Percentiles rank a stretch among this genome's conserved stretches.
These are phyloP conservation scores for Fraxinus dipetala DNA, from an alignment of 305 asterid genomes.

Conservation along the genomic window DNA sequence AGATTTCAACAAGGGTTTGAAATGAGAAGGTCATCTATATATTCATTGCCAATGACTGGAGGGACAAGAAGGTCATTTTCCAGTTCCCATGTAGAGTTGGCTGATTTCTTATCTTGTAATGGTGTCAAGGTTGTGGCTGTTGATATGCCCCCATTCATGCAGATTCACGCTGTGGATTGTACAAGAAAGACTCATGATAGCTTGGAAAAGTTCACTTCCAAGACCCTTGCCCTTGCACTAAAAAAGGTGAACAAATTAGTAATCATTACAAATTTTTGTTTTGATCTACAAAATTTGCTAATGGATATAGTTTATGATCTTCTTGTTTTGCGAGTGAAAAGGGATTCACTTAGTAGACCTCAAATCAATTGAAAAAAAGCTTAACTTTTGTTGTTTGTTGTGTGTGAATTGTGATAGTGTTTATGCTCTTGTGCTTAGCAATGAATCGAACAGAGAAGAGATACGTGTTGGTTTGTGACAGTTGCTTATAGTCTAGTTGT, in stretches of 20 bases:
- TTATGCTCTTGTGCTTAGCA: background rate
- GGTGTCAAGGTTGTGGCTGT: conserved; percentile 86
- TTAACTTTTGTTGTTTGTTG: background rate
- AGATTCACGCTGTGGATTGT: conserved; percentile 82
- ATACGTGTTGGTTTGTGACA: background rate
- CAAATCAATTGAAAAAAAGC: background rate
- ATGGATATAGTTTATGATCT: background rate
- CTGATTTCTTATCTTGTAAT: conserved; percentile 51
- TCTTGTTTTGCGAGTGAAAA: background rate
- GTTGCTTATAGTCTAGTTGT: background rate
- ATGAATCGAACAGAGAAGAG: background rate
- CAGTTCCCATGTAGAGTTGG: conserved; percentile 65
- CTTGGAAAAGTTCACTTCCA: conserved; percentile 88
- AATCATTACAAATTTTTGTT: background rate
- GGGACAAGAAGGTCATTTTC: conserved; percentile 63
- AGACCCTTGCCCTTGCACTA: conserved; percentile 75
- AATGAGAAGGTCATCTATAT: conserved; percentile 33
- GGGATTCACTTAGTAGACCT: background rate
- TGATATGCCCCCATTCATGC: conserved; percentile 94
- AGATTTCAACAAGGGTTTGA: conserved; percentile 27
- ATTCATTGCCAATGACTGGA: conserved; percentile 31
- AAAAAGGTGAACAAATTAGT: conserved; percentile 58
- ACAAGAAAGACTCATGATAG: conserved; percentile 84
- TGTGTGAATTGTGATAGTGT: background rate
- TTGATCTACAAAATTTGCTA: background rate